Evolutionary conservation across 1,139 yeast genomes (phyloP).

Genomic region (Kurtzmaniella quercitrusa): DNA sequence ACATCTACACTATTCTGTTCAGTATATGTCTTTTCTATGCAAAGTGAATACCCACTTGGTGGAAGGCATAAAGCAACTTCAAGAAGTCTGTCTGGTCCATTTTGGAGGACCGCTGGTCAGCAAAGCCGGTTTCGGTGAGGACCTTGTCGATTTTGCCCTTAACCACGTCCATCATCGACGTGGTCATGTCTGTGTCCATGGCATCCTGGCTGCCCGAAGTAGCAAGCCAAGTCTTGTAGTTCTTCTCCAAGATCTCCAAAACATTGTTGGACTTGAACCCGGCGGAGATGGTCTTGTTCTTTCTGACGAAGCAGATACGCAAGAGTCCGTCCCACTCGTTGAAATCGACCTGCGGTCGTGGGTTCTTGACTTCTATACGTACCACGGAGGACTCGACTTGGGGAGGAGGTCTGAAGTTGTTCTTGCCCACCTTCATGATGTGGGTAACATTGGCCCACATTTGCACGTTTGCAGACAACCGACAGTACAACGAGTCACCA

Average conservation of each 20-base stretch:
- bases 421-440: slow-evolving; percentile 96
- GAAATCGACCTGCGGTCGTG: slow-evolving; percentile 88
- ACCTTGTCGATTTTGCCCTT: slow-evolving; percentile 62
- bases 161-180: slow-evolving; percentile 45
- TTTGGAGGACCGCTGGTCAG: slow-evolving; percentile 88
- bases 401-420: slow-evolving; percentile 97
- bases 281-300: slow-evolving; percentile 88
- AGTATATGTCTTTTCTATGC: too few species aligned
- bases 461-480: slow-evolving; percentile 93
- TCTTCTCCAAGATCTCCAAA: slow-evolving; percentile 79
- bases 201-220: slow-evolving; percentile 29
- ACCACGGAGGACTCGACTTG: slow-evolving; percentile 97
- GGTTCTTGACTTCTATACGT: slow-evolving; percentile 83
- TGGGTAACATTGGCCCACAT: slow-evolving; percentile 99
- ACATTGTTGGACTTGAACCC: slow-evolving; percentile 85
- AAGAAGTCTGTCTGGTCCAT: slow-evolving; percentile 94
- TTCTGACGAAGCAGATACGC: slow-evolving; percentile 86
- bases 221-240: slow-evolving; percentile 78
- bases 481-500: slow-evolving; percentile 87
- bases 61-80: slow-evolving; percentile 84
- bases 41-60: slow-evolving; percentile 95
- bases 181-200: slow-evolving; percentile 47
- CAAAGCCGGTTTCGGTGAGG: slow-evolving; percentile 69
- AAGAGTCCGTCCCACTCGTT: slow-evolving; percentile 96
- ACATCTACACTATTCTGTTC: too few species aligned